A percentile compares a stretch with the other conserved stretches of the same genome.
Conservation (phyloP, 2,329 filamentous ascomycete genomes). For the Venturia asperata region DNA sequence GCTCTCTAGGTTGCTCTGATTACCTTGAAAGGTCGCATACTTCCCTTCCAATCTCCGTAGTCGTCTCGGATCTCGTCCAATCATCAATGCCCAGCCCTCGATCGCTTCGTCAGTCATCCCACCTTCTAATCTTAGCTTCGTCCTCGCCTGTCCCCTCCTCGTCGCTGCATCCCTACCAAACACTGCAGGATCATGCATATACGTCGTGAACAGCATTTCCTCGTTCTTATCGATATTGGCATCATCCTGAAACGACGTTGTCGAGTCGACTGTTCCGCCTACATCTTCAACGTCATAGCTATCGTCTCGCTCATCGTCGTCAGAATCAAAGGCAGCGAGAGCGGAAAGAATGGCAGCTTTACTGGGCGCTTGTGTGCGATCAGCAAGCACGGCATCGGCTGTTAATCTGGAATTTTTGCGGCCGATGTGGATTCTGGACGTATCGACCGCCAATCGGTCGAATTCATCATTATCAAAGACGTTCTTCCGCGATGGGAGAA, state of each 20-base stretch:
- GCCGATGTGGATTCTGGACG: constrained; percentile 69
- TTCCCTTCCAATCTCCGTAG: constrained; percentile 63
- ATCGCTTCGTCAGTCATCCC: constrained; percentile 90
- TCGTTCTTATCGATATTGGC: constrained; percentile 58
- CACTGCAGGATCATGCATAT: constrained; percentile 53
- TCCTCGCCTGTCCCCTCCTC: constrained; percentile 56
- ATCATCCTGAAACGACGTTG: constrained; percentile 27
- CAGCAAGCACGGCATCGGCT: constrained; percentile 64
- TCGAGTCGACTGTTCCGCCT: constrained; percentile 72
- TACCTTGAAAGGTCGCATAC: constrained; percentile 57
- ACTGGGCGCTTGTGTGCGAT: constrained; percentile 57
- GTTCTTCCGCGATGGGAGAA: constrained; percentile 57
- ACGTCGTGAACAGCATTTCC: constrained; percentile 65
- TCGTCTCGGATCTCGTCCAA: constrained; percentile 63
- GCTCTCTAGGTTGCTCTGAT: constrained; percentile 57
- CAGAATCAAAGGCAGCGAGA: constrained; percentile 79
- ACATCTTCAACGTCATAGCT: constrained; percentile 92
- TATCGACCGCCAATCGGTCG: constrained; percentile 60
- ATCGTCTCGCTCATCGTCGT: constrained; percentile 94
- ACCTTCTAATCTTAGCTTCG: constrained; percentile 63
- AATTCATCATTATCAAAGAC: constrained; percentile 76
- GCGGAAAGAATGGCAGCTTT: constrained; percentile 87
- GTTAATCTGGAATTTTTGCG: constrained; percentile 57
- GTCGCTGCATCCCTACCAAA: constrained; percentile 69
- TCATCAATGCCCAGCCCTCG: constrained; percentile 89